Conservation (phyloP, 176 grass and related monocot genomes). For the Rhynchospora pubera region DNA sequence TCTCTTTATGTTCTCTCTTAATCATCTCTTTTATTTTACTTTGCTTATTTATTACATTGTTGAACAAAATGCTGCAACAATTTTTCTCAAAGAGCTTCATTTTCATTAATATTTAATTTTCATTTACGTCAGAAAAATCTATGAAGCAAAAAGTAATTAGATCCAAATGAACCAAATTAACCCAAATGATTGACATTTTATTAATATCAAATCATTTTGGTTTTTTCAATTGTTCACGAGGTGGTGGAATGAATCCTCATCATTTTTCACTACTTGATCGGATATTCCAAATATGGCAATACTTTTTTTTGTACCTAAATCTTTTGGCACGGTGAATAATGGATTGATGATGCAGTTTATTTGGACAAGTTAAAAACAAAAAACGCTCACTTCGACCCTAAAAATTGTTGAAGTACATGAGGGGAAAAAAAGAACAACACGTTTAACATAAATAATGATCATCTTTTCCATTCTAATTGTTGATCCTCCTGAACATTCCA, state of each 20-base stretch:
- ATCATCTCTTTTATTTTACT: background rate
- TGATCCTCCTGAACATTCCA: no score
- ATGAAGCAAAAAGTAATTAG: background rate
- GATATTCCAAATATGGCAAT: slow-evolving; percentile 2
- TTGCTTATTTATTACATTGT: background rate
- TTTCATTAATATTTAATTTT: no score
- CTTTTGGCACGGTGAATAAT: background rate
- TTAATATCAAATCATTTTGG: background rate
- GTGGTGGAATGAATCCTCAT: background rate
- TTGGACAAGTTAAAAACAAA: background rate
- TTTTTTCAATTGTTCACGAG: background rate
- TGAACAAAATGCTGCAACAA: background rate
- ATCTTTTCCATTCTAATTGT: background rate
- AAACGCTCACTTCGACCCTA: background rate
- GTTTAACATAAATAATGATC: background rate
- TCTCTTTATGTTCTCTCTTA: background rate
- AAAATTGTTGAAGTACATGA: background rate
- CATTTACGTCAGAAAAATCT: background rate
- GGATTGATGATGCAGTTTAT: background rate
- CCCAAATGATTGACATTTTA: background rate
- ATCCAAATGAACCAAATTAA: background rate
- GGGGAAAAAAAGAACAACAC: background rate
- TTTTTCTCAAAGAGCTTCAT: background rate
- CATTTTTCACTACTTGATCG: background rate
- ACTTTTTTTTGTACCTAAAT: background rate